Evolutionary conservation across 2,329 filamentous ascomycete genomes (phyloP), one percentile per base, ranked within the genome.

Genomic region (Dothistroma septosporum): DNA sequence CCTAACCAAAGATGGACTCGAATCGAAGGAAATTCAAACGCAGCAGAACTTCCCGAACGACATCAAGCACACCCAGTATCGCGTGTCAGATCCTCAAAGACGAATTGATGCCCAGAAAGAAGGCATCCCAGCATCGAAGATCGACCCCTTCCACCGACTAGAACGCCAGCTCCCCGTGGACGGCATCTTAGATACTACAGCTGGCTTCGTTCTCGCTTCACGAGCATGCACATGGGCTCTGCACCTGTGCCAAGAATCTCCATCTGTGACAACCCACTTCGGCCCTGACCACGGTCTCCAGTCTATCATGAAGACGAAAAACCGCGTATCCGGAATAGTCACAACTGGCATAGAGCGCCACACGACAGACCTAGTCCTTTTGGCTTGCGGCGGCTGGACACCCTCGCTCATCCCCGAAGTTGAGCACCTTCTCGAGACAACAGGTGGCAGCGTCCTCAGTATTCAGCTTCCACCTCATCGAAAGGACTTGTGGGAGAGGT

Each of bases 371-470:
- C 52, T 65, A 11, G 64, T 72, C 16, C 59, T 73, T 41, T 46
- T 72, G 10, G 67, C 69, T 32, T 61, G 65, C 3, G 71, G 71
- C 1, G 71, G 68, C 4, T 73, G 71, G 71, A 71, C 69, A 10
- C 63, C 69, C 5, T 60, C 49, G 81, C 60, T 82, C 78, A 1
- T 85, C 78, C 60, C 75, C n/a, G 60, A 62, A 53, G 58, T 57
- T 5, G 58, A 61, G 41, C 19, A 47, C 1, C 66, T 83, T 0
- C 75, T 76, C n/a, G 80, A 83, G 65, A 76, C 80, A 0, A 82
- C 81, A 0, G 78, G 76, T 0, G 80, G 80, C 0, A 77, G 75
- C 0, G 77, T 83, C 2, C 74, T 76, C 0, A 70, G 77, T 11
- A 70, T 83, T 35, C 73, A 77, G 31, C 71, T 84, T 1, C 80